Evolutionary conservation across 1,139 yeast species (phyloP), one percentile per base, ranked within the genome.

Genomic region (Yamadazyma buinensis): DNA sequence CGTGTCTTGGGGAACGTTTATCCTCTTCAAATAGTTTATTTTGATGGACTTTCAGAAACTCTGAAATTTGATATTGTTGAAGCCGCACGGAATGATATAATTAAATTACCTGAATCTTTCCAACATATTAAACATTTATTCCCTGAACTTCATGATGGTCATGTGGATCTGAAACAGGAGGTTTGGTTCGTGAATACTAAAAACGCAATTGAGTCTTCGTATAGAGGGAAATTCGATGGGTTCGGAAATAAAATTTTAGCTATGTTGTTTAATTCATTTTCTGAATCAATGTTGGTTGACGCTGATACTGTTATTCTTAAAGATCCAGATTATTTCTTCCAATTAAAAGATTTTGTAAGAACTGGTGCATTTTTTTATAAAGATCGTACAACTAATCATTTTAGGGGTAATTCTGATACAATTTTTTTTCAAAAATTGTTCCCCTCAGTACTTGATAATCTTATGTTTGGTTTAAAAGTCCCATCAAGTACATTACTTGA

Each of bases 1-100:
- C 57, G 81, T 38, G 64, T 69, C 3, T 51, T 67, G 27, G 60
- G 63, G 27, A 77, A 73, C 42, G 55, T 57, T 18, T 57, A 66
- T 19, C 84, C 84, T 1, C 65, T 79, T 37, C 80, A 79, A 55
- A 63, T 78, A 25, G 64, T 78, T 10, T 72, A 74, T 42, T 66
- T 65, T 34, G 72, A 56, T 30, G 42, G 46, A 8, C 42, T 62
- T 11, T 41, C 52, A 8, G 39, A 39, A 12, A 52, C 47, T 4
- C 46, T 60, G n/a, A 61, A 57, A 35, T 29, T 32, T 9, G 45
- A 33, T 37, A 47, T 62, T 18, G 54, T 51, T 11, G 44, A 49
- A 14, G 67, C 67, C 11, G 67, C 67, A 12, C 42, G 59, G 34
- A 54, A 51, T 29, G 48, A 47, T 23, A 44, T 54, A 34, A 32